phyloP scores from a whole-genome alignment of 306 rosid genomes.

The Vigna reflexopilosa region DNA sequence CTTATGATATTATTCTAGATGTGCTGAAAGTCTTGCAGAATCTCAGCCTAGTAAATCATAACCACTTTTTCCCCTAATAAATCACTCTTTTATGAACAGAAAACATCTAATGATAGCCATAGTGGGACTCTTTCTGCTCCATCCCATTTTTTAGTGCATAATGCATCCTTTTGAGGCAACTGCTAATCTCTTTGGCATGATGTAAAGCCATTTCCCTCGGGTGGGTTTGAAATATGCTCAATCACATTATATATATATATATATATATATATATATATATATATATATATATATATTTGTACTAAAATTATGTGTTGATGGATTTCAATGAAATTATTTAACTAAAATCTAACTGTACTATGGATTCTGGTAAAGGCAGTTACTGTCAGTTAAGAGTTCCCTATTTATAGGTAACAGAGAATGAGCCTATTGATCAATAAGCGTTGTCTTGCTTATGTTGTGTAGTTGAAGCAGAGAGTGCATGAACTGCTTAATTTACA shows the following conservation, averaged over 20 bases:
- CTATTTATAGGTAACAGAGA: no score
- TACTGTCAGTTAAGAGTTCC: no score
- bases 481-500: constrained; percentile 75
- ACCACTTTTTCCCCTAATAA: no score
- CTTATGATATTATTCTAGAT: neutral
- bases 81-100: neutral
- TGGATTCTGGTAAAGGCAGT: no score
- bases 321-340: no score
- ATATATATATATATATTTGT: neutral
- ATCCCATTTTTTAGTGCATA: neutral
- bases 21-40: neutral
- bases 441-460: constrained; percentile 27
- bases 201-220: neutral
- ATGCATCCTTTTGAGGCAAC: neutral
- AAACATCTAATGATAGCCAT: neutral
- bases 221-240: neutral
- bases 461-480: constrained; percentile 77
- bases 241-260: neutral
- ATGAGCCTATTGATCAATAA: constrained; percentile 1
- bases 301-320: no score
- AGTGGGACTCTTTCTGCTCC: neutral
- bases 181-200: neutral
- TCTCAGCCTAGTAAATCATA: neutral
- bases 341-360: no score
- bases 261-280: no score